Conservation (phyloP, 208 protist genomes). For the Trypanosoma platydactyli region DNA sequence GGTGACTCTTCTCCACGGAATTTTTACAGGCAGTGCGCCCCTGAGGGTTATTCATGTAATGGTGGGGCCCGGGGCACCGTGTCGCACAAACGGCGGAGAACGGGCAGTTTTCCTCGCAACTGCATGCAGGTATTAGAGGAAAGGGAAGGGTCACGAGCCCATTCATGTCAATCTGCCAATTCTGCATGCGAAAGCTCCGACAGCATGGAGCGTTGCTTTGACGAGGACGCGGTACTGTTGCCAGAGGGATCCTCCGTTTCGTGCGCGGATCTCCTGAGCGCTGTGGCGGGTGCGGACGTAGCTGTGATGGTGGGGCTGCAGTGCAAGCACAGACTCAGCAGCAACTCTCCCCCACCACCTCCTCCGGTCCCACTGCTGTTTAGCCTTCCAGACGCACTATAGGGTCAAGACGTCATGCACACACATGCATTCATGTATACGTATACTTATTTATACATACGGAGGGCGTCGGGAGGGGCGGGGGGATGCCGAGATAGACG, state of each 20-base stretch:
- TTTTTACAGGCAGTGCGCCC: no score
- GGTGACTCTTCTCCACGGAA: no score
- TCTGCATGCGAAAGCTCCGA: neutral
- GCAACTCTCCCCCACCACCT: neutral
- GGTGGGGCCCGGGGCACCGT: neutral
- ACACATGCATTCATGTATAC: no score
- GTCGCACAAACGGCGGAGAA: neutral
- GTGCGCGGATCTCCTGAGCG: slow-evolving; percentile 3
- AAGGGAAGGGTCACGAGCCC: no score
- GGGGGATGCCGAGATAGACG: no score
- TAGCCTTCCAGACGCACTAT: slow-evolving; percentile 3
- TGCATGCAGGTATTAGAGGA: neutral
- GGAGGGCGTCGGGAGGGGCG: no score
- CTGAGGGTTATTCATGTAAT: no score
- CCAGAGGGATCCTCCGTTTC: neutral
- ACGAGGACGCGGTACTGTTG: neutral
- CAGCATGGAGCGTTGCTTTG: slow-evolving; percentile 24
- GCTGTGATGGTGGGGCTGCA: slow-evolving; percentile 10
- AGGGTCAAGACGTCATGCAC: neutral
- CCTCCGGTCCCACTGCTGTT: slow-evolving; percentile 16
- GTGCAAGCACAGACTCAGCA: neutral
- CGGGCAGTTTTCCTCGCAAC: neutral
- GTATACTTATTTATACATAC: no score
- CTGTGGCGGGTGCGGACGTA: neutral
- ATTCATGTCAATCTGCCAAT: no score